Percentiles rank a stretch among this genome's conserved stretches.
Evolutionary conservation across 2,329 filamentous ascomycete genomes (phyloP).

Genomic region (Fusarium sulawesiense): DNA sequence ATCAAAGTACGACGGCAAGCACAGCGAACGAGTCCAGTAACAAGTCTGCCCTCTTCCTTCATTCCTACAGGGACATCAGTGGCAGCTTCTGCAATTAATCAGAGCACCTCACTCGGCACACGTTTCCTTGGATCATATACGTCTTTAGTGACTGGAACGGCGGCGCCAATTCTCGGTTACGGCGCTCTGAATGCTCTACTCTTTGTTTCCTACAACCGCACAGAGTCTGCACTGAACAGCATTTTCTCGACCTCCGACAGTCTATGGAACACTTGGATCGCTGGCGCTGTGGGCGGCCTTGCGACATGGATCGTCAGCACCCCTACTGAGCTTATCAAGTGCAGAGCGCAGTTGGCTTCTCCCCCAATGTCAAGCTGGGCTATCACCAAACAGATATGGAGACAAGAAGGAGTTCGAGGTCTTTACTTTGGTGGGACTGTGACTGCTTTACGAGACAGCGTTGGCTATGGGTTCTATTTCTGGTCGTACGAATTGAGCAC

Average conservation of each 20-base stretch:
- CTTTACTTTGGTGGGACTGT: constrained; percentile 85
- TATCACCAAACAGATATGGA: constrained; percentile 72
- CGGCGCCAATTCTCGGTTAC: constrained; percentile 88
- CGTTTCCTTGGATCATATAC: constrained; percentile 46
- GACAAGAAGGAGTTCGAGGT: constrained; percentile 70
- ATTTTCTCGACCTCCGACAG: constrained; percentile 54
- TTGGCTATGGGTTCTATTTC: constrained; percentile 98
- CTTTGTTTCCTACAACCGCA: constrained; percentile 90
- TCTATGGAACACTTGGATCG: constrained; percentile 77
- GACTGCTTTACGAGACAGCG: constrained; percentile 83
- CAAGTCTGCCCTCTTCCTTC: constrained; percentile 22
- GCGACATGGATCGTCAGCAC: constrained; percentile 88
- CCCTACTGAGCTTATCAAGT: constrained; percentile 92
- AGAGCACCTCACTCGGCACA: constrained; percentile 12
- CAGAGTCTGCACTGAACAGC: constrained; percentile 70
- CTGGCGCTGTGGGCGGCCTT: constrained; percentile 83
- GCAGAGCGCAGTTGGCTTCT: constrained; percentile 77
- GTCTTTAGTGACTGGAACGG: constrained; percentile 71
- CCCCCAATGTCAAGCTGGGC: constrained; percentile 67
- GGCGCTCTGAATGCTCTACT: constrained; percentile 91
- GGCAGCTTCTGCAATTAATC: constrained; percentile 13
- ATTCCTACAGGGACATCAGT: constrained; percentile 12
- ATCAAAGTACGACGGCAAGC: constrained; percentile 77
- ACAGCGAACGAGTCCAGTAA: constrained; percentile 21
- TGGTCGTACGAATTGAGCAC: constrained; percentile 88